These are phyloP conservation scores for Casuarina cunninghamiana DNA, from an alignment of 306 rosid species.

Conservation along the genomic window DNA sequence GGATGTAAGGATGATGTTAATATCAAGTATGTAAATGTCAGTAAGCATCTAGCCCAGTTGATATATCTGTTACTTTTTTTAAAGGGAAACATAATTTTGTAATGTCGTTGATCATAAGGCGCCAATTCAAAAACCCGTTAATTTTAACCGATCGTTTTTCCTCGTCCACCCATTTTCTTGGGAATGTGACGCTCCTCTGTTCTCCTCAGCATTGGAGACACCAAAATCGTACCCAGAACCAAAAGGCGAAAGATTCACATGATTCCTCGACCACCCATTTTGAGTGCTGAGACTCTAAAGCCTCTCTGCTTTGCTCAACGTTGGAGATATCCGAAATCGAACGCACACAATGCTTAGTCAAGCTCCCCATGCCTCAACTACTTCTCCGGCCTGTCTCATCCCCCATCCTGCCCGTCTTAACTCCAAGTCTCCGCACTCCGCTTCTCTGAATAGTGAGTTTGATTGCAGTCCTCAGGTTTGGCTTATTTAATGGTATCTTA, in stretches of 20 bases:
- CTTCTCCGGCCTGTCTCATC: slow-evolving; percentile 31
- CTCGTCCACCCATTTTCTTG: slow-evolving; percentile 62
- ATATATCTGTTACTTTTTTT: too few relatives aligned
- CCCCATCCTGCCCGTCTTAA: slow-evolving; percentile 22
- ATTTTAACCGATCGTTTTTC: slow-evolving; percentile 44
- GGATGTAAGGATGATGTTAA: too few relatives aligned
- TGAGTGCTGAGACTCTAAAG: too few relatives aligned
- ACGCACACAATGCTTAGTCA: slow-evolving; percentile 51
- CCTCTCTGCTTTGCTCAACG: too few relatives aligned
- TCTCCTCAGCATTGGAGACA: neutral
- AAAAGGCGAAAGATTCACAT: too few relatives aligned
- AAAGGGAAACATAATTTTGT: slow-evolving; percentile 5
- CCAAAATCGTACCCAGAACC: slow-evolving; percentile 5
- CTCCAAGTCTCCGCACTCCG: slow-evolving; percentile 24
- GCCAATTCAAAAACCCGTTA: slow-evolving; percentile 39
- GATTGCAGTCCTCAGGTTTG: neutral
- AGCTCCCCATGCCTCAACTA: slow-evolving; percentile 46
- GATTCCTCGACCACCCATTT: too few relatives aligned
- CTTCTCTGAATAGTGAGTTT: slow-evolving; percentile 40
- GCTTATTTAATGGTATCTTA: too few relatives aligned
- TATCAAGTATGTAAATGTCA: too few relatives aligned
- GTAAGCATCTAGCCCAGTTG: too few relatives aligned
- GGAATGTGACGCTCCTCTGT: neutral
- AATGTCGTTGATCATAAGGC: slow-evolving; percentile 30
- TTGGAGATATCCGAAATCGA: neutral